A percentile compares a stretch with the other conserved stretches of the same genome.
These are phyloP conservation scores for Suillus tomentosus DNA, from an alignment of 768 basidiomycete genomes.

Conservation along the genomic window DNA sequence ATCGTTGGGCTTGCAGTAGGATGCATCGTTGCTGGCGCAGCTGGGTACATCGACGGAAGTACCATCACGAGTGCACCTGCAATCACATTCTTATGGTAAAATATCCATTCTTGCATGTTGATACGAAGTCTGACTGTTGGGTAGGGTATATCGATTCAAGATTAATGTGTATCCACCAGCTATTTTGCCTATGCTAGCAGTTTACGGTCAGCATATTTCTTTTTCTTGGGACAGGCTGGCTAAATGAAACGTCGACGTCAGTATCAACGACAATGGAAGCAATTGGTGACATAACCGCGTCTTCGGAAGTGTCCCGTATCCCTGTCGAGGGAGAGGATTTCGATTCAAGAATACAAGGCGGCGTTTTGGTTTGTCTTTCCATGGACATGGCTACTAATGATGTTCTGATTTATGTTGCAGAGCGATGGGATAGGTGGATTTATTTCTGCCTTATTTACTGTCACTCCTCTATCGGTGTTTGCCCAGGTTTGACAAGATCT, in stretches of 20 bases:
- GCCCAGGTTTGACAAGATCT: constrained; percentile 48
- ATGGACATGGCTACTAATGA: background rate
- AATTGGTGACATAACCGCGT: constrained; percentile 83
- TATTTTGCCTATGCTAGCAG: constrained; percentile 60
- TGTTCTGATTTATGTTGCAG: constrained; percentile 28
- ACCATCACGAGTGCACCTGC: constrained; percentile 68
- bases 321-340: constrained; percentile 74
- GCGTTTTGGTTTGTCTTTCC: constrained; percentile 55
- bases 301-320: constrained; percentile 79
- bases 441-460: constrained; percentile 68
- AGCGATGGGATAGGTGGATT: constrained; percentile 76
- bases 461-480: constrained; percentile 78
- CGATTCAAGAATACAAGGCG: constrained; percentile 82
- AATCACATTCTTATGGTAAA: constrained; percentile 80
- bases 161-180: constrained; percentile 74
- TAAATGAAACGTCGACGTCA: constrained; percentile 25
- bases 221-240: constrained; percentile 33
- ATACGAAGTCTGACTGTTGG: background rate
- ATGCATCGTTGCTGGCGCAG: background rate
- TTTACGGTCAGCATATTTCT: constrained; percentile 47
- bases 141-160: constrained; percentile 65
- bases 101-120: background rate
- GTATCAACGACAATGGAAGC: constrained; percentile 81
- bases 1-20: constrained; percentile 35
- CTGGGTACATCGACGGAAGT: constrained; percentile 63